These are phyloP conservation scores for Pichia sp. DNA, from an alignment of 1,139 yeast genomes.

Conservation along the genomic window DNA sequence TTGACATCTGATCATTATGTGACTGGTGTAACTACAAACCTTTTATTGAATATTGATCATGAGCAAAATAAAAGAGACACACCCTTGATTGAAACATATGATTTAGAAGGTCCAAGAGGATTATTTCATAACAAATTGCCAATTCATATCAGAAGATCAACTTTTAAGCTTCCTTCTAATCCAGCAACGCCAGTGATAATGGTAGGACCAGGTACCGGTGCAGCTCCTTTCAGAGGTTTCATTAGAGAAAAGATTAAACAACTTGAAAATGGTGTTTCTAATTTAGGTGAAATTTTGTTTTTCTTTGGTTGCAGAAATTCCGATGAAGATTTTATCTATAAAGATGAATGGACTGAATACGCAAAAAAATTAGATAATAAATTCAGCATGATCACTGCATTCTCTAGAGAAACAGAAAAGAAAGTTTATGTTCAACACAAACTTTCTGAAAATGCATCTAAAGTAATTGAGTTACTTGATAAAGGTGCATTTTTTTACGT, in stretches of 20 bases:
- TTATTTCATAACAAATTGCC: conserved; percentile 59
- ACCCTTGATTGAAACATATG: conserved; percentile 53
- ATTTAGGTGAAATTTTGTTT: conserved; percentile 65
- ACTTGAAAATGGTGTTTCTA: conserved; percentile 41
- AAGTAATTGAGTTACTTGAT: conserved; percentile 51
- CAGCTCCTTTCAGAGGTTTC: conserved; percentile 95
- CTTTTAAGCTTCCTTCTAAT: conserved; percentile 88
- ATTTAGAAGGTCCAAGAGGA: conserved; percentile 75
- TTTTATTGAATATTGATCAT: conserved; percentile 65
- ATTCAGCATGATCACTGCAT: conserved; percentile 74
- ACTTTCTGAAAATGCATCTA: conserved; percentile 49
- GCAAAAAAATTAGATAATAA: conserved; percentile 54
- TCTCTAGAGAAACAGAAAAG: conserved; percentile 63
- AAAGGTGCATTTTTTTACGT: conserved; percentile 84
- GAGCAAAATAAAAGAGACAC: conserved; percentile 44
- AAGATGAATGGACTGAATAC: conserved; percentile 77
- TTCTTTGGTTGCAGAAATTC: conserved; percentile 83
- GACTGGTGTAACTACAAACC: conserved; percentile 88
- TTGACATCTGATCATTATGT: conserved; percentile 38
- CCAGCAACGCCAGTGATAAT: conserved; percentile 78
- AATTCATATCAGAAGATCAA: conserved; percentile 88
- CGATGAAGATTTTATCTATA: conserved; percentile 70
- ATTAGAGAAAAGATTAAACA: conserved; percentile 70
- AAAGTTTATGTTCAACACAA: conserved; percentile 89
- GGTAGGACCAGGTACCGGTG: conserved; percentile 98